Conservation (phyloP, 2,329 filamentous ascomycete genomes). For the Diaporthe sp. region DNA sequence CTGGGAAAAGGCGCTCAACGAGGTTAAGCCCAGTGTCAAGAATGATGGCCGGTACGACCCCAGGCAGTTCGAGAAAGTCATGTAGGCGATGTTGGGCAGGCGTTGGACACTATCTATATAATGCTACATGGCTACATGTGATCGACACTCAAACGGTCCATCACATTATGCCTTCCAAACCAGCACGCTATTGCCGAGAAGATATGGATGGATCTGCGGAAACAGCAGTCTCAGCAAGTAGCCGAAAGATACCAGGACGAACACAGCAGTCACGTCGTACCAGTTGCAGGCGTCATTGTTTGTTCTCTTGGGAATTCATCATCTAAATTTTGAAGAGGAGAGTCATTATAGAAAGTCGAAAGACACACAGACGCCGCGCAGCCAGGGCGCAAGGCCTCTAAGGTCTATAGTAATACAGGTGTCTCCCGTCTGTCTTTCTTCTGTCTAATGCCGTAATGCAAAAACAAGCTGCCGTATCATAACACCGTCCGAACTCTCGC, state of each 20-base stretch:
- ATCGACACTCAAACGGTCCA: background rate
- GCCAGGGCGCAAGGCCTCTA: conserved; percentile 40
- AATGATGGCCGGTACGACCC: conserved; percentile 59
- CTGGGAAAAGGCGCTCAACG: conserved; percentile 66
- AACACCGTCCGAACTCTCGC: conserved; percentile 39
- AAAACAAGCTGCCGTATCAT: conserved; percentile 42
- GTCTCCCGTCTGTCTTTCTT: conserved; percentile 36
- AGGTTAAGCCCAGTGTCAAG: conserved; percentile 65
- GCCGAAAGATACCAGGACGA: background rate
- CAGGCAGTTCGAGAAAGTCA: conserved; percentile 36
- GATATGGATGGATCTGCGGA: background rate
- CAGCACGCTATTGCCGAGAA: background rate
- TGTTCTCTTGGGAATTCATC: conserved; percentile 15
- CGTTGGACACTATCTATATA: background rate
- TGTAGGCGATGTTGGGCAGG: background rate
- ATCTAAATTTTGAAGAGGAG: conserved; percentile 43
- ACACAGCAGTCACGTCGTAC: background rate
- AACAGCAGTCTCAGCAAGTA: too few relatives aligned
- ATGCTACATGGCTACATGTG: background rate
- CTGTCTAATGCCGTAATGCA: conserved; percentile 46
- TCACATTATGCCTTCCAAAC: background rate
- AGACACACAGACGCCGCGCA: conserved; percentile 41
- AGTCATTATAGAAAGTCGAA: conserved; percentile 42
- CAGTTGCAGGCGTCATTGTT: background rate
- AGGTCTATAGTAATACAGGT: conserved; percentile 43